Base-by-base conservation (phyloP, 2,329 filamentous ascomycete species). In the Phoma herbarum region DNA sequence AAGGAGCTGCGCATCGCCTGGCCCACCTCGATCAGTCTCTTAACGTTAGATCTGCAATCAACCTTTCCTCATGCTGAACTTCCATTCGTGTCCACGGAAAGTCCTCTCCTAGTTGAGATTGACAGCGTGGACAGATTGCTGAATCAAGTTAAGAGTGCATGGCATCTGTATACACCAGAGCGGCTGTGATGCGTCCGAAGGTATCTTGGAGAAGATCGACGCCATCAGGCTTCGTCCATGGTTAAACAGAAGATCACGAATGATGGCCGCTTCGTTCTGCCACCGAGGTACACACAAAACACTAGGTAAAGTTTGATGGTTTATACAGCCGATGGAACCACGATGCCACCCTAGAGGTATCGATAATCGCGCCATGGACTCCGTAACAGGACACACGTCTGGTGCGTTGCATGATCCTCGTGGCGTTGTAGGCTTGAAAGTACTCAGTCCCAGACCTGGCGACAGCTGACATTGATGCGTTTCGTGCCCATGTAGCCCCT, bases 401-500 rank as follows among this genome's bases (percentile, higher is more conserved):
- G 41, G 41, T 26, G 11, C 10, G 18, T 43, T 26, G 22, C 41
- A 43, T 42, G 10, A 41, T 14, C n/a, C 4, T 26, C 8, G 18
- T 25, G 7, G 16, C 37, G 10, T 14, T 33, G 52, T 16, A 25
- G 12, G 22, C 29, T 33, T 20, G 11, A 25, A 7, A 4, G 12
- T 22, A 8, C 33, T 65, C 64, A 76, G 64, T 76, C 73, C 75
- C 75, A 77, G 9, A 78, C 76, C 58, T 78, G 76, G n/a, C 76
- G 71, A 64, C 75, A 77, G 55, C 73, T 76, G 23, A 78, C 74
- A 46, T 78, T 78, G 60, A 78, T 73, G 22, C 76, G 73, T 61
- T 78, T 78, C 31, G 73, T 74, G 2, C 69, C 70, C 75, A 78
- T 77, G 49, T 74, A 78, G 1, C 75, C 75, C 46, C 69, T 77